A percentile compares a stretch with the other conserved stretches of the same genome.
These are phyloP conservation scores for Arxiozyma bovina DNA, from an alignment of 1,139 yeast genomes.

Conservation along the genomic window DNA sequence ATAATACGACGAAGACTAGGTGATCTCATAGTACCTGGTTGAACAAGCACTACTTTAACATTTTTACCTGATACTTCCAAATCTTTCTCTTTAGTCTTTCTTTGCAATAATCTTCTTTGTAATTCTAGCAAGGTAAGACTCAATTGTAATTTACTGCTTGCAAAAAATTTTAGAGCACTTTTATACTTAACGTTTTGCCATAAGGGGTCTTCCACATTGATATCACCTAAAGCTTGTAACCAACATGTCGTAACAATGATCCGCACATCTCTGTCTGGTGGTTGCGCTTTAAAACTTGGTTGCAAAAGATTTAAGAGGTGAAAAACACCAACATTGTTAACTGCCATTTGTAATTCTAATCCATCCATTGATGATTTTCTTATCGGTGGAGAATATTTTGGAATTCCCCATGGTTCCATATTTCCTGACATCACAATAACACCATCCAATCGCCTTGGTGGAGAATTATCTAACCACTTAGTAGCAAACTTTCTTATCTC, in stretches of 20 bases:
- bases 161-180: slow-evolving; percentile 69
- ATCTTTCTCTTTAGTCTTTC: slow-evolving; percentile 29
- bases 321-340: slow-evolving; percentile 72
- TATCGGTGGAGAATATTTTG: slow-evolving; percentile 15
- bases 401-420: slow-evolving; percentile 48
- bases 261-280: slow-evolving; percentile 89
- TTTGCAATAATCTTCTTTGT: slow-evolving; percentile 50
- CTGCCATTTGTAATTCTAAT: slow-evolving; percentile 72
- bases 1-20: slow-evolving; percentile 73
- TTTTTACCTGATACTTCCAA: slow-evolving; percentile 59
- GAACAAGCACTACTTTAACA: slow-evolving; percentile 65
- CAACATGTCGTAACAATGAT: slow-evolving; percentile 69
- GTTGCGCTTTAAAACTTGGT: slow-evolving; percentile 80
- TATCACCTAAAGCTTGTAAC: slow-evolving; percentile 60
- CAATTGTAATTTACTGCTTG: slow-evolving; percentile 70
- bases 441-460: slow-evolving; percentile 86
- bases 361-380: slow-evolving; percentile 72
- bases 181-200: slow-evolving; percentile 53
- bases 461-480: slow-evolving; percentile 82
- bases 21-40: slow-evolving; percentile 88
- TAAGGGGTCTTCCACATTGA: slow-evolving; percentile 59
- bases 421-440: slow-evolving; percentile 84
- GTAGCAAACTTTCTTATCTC: slow-evolving; percentile 89
- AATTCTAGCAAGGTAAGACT: slow-evolving; percentile 66
- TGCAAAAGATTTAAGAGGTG: slow-evolving; percentile 69